A percentile compares a stretch with the other conserved stretches of the same genome.
Conservation (phyloP, 176 grass and related monocot genomes). For the Oryza coarctata region DNA sequence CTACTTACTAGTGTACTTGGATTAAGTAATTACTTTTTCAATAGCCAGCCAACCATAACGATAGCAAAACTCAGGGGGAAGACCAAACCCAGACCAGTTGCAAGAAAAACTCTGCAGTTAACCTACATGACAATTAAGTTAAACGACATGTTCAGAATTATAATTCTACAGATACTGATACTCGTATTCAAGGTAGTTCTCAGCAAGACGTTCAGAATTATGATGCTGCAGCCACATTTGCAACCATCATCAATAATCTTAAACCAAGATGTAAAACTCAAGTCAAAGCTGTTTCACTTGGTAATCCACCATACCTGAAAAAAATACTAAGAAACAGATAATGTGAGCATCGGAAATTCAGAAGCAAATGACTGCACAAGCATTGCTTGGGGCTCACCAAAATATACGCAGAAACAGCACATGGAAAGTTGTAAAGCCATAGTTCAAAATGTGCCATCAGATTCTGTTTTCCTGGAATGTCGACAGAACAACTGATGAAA, state of each 20-base stretch:
- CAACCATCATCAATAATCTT: background rate
- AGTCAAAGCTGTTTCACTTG: conserved; percentile 19
- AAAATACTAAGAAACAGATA: conserved; percentile 22
- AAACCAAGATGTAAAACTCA: too few relatives aligned
- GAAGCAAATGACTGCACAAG: conserved; percentile 25
- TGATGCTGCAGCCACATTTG: background rate
- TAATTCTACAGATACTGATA: too few relatives aligned
- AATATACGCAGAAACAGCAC: conserved; percentile 46
- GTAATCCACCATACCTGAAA: conserved; percentile 42
- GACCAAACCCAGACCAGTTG: background rate
- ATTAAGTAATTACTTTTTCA: background rate
- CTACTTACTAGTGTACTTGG: too few relatives aligned
- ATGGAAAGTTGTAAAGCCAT: conserved; percentile 33
- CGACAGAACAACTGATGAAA: conserved; percentile 39
- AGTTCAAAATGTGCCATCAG: conserved; percentile 44
- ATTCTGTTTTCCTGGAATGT: conserved; percentile 49
- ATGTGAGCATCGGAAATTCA: conserved; percentile 31
- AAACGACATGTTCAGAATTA: background rate
- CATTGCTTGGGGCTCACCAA: conserved; percentile 55
- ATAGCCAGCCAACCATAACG: background rate
- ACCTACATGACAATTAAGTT: background rate
- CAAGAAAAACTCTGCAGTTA: background rate
- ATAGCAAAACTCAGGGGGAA: background rate
- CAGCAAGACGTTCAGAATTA: background rate
- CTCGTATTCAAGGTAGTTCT: background rate